Percentiles rank a stretch among this genome's conserved stretches.
Conservation (phyloP, 1,284 basidiomycete species). For the Cryptococcus sp. region DNA sequence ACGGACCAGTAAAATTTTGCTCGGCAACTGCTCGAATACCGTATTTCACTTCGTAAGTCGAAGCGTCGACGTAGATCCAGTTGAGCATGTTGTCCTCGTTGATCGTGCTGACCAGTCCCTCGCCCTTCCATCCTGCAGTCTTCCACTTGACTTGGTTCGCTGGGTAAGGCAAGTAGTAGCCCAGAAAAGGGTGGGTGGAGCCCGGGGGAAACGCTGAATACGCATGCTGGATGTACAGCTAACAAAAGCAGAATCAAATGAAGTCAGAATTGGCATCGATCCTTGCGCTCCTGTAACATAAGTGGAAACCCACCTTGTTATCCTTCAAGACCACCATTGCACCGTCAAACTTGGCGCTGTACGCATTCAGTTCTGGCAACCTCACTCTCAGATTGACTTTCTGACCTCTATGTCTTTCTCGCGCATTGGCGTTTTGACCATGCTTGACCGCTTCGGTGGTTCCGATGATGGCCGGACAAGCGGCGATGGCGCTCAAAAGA, state of each 20-base stretch:
- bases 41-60: conserved; percentile 22
- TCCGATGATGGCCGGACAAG: conserved; percentile 23
- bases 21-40: conserved; percentile 10
- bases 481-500: conserved; percentile 21
- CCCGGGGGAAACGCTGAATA: conserved; percentile 10
- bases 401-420: conserved; percentile 19
- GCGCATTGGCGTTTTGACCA: conserved; percentile 22
- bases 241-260: neutral
- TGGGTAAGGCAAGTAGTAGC: conserved; percentile 25
- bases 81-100: conserved; percentile 23
- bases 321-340: conserved; percentile 19
- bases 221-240: conserved; percentile 21
- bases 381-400: conserved; percentile 18
- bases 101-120: conserved; percentile 22
- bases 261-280: neutral
- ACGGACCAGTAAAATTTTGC: conserved; percentile 7
- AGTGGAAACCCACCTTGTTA: conserved; percentile 11
- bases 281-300: neutral
- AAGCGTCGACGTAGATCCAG: conserved; percentile 22
- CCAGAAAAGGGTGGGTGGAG: conserved; percentile 17
- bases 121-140: conserved; percentile 22
- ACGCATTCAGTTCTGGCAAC: conserved; percentile 11
- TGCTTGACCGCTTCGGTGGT: conserved; percentile 25
- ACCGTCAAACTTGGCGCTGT: conserved; percentile 19
- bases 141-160: conserved; percentile 21